phyloP scores from a whole-genome alignment of 169 alveolate genomes.

The Theileria luwenshuni region DNA sequence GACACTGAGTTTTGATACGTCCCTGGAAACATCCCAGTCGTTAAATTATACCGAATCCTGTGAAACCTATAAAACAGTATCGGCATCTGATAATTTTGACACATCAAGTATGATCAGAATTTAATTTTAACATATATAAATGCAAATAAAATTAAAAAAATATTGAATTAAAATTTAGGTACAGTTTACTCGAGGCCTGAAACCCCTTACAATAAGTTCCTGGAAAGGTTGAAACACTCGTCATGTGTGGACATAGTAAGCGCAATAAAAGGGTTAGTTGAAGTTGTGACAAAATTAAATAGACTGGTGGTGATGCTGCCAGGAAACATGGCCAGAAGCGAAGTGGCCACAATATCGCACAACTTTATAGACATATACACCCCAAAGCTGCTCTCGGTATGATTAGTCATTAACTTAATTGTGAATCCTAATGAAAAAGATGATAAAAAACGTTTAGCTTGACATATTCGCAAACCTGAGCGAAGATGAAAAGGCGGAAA shows the following conservation, averaged over 20 bases:
- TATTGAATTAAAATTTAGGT: too few relatives aligned
- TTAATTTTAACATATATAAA: too few relatives aligned
- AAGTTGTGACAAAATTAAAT: constrained; percentile 15
- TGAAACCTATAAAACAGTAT: constrained; percentile 7
- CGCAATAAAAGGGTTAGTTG: constrained; percentile 64
- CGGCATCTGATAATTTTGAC: neutral
- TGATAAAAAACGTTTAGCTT: neutral
- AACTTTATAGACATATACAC: constrained; percentile 62
- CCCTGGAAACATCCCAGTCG: neutral
- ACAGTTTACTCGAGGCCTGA: constrained; percentile 33
- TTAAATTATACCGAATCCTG: constrained; percentile 13
- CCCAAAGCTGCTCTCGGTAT: constrained; percentile 50
- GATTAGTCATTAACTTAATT: constrained; percentile 26
- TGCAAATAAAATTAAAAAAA: too few relatives aligned
- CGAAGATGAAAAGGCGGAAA: constrained; percentile 41
- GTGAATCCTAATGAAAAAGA: too few relatives aligned
- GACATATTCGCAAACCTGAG: constrained; percentile 33
- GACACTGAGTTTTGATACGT: neutral
- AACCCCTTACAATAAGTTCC: constrained; percentile 77
- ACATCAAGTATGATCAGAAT: neutral
- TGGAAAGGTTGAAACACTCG: constrained; percentile 76
- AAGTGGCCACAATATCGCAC: constrained; percentile 73
- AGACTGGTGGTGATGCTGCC: constrained; percentile 48
- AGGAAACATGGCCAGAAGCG: constrained; percentile 65
- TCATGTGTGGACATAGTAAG: constrained; percentile 76